Conservation (phyloP, 2,329 filamentous ascomycete species). For the Aureobasidium sp. region DNA sequence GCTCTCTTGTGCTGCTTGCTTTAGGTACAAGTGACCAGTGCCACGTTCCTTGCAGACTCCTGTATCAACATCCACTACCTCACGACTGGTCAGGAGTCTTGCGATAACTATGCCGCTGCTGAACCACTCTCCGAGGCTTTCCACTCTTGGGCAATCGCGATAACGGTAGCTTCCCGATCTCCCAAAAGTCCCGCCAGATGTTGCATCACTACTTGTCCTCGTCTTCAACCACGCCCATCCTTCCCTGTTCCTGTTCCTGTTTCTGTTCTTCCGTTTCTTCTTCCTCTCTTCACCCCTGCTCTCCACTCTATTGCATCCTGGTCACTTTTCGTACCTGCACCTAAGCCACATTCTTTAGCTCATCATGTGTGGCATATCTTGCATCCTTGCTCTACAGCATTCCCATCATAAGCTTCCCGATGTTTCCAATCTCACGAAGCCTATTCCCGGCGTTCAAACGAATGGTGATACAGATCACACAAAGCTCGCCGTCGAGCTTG, state of each 20-base stretch:
- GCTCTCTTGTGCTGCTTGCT: background rate
- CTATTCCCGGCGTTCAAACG: slow-evolving; percentile 7
- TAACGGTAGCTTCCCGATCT: background rate
- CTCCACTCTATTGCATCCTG: background rate
- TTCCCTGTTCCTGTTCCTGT: background rate
- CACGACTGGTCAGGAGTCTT: background rate
- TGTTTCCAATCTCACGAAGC: background rate
- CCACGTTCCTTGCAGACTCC: background rate
- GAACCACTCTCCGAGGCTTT: background rate
- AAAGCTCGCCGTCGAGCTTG: slow-evolving; percentile 16
- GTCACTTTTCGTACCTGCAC: slow-evolving; percentile 4
- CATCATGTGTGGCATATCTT: slow-evolving; percentile 24
- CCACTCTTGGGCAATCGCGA: background rate
- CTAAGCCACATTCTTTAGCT: background rate
- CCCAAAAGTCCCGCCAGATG: background rate
- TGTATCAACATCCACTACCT: background rate
- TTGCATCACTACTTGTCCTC: background rate
- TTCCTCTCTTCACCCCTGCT: background rate
- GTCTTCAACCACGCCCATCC: background rate
- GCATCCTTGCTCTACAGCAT: slow-evolving; percentile 17
- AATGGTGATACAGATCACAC: slow-evolving; percentile 15
- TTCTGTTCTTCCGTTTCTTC: background rate
- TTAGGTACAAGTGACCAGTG: background rate
- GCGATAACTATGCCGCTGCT: slow-evolving; percentile 4
- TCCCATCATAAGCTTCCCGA: slow-evolving; percentile 13